phyloP scores from a whole-genome alignment of 192 early-diverging fungal genomes.

The Backusella liffmaniae region DNA sequence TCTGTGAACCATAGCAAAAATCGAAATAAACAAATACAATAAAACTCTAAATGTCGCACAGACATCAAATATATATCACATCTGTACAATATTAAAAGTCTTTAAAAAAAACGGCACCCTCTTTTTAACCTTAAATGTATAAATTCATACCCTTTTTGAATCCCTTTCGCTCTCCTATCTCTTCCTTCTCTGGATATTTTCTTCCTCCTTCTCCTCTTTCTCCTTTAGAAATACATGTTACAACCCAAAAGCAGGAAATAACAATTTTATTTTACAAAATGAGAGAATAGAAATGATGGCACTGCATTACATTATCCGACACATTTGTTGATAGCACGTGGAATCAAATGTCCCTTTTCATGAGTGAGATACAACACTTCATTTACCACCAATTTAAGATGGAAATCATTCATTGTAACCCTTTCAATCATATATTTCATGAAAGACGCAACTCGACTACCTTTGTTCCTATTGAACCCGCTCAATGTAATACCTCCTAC shows the following conservation, averaged over 20 bases:
- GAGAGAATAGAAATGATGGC: neutral
- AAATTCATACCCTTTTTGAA: neutral
- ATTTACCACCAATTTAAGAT: constrained; percentile 9
- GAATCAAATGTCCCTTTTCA: constrained; percentile 11
- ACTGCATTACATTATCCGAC: neutral
- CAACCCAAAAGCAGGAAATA: neutral
- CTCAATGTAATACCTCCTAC: neutral
- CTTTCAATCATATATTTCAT: constrained; percentile 14
- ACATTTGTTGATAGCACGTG: constrained; percentile 2
- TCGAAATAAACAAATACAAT: neutral
- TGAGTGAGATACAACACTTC: constrained; percentile 2
- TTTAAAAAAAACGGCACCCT: neutral
- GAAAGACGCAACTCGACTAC: neutral
- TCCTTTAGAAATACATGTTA: neutral
- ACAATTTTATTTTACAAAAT: neutral
- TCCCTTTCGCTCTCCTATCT: neutral
- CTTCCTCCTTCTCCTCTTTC: neutral
- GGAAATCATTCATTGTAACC: constrained; percentile 16
- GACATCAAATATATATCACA: neutral
- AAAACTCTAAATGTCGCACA: neutral
- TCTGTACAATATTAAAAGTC: neutral
- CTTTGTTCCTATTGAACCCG: constrained; percentile 11
- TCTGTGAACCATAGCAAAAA: too few species aligned
- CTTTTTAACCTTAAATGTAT: neutral
- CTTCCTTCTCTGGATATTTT: neutral